A percentile compares a stretch with the other conserved stretches of the same genome.
Evolutionary conservation across 768 basidiomycete species (phyloP).

Genomic region (Wakefieldia striispora): DNA sequence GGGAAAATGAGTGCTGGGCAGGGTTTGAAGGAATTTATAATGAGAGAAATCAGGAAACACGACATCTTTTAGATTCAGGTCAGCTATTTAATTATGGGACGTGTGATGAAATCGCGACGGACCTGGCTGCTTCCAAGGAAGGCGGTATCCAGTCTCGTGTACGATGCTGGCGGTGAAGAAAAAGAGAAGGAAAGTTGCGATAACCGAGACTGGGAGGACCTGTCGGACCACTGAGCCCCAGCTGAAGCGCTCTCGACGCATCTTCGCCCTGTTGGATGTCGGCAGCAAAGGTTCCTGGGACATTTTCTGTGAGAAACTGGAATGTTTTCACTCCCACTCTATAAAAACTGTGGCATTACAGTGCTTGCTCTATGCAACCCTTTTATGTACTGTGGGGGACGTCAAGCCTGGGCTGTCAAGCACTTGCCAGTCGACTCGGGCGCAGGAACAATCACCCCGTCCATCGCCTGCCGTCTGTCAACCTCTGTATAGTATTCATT

Average conservation of each 20-base stretch:
- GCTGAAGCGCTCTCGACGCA: neutral
- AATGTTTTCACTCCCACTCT: too few relatives aligned
- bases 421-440: too few relatives aligned
- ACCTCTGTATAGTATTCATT: slow-evolving; percentile 50
- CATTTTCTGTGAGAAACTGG: slow-evolving; percentile 1
- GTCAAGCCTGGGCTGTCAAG: too few relatives aligned
- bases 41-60: slow-evolving; percentile 53
- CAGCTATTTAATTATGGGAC: neutral
- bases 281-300: slow-evolving; percentile 16
- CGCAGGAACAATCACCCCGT: slow-evolving; percentile 27
- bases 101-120: neutral
- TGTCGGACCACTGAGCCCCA: neutral
- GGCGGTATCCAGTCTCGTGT: neutral
- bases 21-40: slow-evolving; percentile 41
- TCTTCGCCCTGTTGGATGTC: neutral
- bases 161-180: slow-evolving; percentile 38
- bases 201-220: slow-evolving; percentile 33
- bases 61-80: neutral
- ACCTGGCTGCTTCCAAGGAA: slow-evolving; percentile 18
- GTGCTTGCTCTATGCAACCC: too few relatives aligned
- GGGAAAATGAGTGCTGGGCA: slow-evolving; percentile 52
- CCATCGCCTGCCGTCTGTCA: slow-evolving; percentile 46
- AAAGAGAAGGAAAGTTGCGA: slow-evolving; percentile 43
- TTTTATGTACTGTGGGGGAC: too few relatives aligned
- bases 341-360: too few relatives aligned